Evolutionary conservation across 2,329 filamentous ascomycete genomes (phyloP).

Genomic region (Epichloe bromicola): DNA sequence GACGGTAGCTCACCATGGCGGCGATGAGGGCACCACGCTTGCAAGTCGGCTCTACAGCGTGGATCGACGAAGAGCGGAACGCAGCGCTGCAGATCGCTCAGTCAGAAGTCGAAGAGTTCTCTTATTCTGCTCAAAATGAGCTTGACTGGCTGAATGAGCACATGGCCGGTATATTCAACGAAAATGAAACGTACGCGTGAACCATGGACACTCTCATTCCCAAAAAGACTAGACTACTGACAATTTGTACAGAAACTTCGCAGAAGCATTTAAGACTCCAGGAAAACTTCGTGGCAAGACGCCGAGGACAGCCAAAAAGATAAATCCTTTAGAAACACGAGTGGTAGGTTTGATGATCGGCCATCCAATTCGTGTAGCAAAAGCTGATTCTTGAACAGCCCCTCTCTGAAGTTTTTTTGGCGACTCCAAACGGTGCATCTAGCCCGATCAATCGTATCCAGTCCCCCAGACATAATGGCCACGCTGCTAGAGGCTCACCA

Average conservation of each 20-base stretch:
- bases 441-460: constrained; percentile 36
- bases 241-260: constrained; percentile 53
- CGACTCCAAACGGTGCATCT: constrained; percentile 42
- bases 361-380: not conserved
- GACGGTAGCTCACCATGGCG: constrained; percentile 19
- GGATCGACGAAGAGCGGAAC: constrained; percentile 74
- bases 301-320: constrained; percentile 56
- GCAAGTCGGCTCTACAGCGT: constrained; percentile 68
- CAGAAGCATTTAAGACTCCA: constrained; percentile 92
- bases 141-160: constrained; percentile 98
- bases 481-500: constrained; percentile 27
- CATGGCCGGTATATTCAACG: constrained; percentile 86
- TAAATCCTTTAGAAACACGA: constrained; percentile 42
- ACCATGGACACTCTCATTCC: not conserved
- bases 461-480: constrained; percentile 45
- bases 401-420: constrained; percentile 42
- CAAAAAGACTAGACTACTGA: constrained; percentile 5
- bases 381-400: constrained; percentile 31
- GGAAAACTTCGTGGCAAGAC: constrained; percentile 75
- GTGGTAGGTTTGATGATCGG: constrained; percentile 39
- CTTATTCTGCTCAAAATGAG: constrained; percentile 84
- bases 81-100: constrained; percentile 64
- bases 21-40: constrained; percentile 44
- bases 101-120: constrained; percentile 83
- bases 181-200: constrained; percentile 60